Evolutionary conservation across 2,329 filamentous ascomycete species (phyloP).

Genomic region (Colletotrichum cuscutae): DNA sequence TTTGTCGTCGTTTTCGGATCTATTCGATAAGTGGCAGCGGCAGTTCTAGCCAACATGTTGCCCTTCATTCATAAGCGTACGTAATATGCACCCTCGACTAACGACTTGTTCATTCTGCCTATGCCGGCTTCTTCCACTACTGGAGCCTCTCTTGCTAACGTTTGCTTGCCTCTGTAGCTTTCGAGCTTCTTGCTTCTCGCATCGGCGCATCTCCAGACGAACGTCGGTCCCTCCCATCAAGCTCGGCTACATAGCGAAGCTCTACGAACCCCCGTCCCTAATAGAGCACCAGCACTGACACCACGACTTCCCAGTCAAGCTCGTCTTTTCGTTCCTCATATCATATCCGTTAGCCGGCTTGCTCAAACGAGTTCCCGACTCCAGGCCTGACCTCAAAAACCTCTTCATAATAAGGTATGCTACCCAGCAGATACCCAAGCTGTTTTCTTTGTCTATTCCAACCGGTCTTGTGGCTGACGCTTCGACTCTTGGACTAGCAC

Average conservation of each 20-base stretch:
- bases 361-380: constrained; percentile 90
- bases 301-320: constrained; percentile 76
- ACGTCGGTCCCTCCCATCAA: constrained; percentile 46
- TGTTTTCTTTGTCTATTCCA: neutral
- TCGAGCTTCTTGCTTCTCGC: constrained; percentile 51
- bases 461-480: neutral
- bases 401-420: constrained; percentile 81
- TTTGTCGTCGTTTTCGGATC: neutral
- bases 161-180: constrained; percentile 47
- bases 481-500: constrained; percentile 59
- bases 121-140: neutral
- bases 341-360: constrained; percentile 92
- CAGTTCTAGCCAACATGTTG: constrained; percentile 38
- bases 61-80: constrained; percentile 43
- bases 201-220: constrained; percentile 59
- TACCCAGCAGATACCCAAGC: neutral
- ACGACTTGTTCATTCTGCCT: neutral
- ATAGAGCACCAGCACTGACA: neutral
- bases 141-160: constrained; percentile 11
- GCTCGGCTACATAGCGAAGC: constrained; percentile 33
- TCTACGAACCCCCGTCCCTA: constrained; percentile 43
- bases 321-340: constrained; percentile 88
- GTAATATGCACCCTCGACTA: neutral
- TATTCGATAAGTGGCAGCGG: neutral
- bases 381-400: constrained; percentile 86